Conservation (phyloP, 2,329 filamentous ascomycete genomes). For the Apiospora arundinis region DNA sequence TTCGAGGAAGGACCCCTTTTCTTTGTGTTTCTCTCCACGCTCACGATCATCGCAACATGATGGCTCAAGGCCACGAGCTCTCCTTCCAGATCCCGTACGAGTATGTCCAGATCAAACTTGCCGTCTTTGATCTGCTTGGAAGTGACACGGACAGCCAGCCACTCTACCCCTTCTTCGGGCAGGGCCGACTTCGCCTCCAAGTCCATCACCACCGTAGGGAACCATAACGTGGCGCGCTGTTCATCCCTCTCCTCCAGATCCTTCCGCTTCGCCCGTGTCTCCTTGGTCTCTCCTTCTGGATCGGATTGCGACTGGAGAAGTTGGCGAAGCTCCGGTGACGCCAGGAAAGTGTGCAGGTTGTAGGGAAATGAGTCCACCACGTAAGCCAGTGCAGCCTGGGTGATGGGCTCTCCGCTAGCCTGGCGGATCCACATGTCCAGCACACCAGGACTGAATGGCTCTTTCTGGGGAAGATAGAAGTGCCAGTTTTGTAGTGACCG, state of each 20-base stretch:
- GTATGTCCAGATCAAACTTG: conserved; percentile 75
- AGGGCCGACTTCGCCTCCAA: conserved; percentile 78
- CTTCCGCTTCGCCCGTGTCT: background rate
- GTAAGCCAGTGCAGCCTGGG: conserved; percentile 63
- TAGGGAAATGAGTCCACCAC: conserved; percentile 70
- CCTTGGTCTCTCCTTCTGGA: background rate
- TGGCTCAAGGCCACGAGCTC: conserved; percentile 72
- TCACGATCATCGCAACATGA: conserved; percentile 70
- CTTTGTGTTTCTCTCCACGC: conserved; percentile 64
- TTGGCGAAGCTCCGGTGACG: conserved; percentile 31
- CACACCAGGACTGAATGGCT: conserved; percentile 33
- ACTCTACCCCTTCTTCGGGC: conserved; percentile 61
- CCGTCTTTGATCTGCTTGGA: conserved; percentile 74
- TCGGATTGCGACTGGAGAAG: conserved; percentile 19
- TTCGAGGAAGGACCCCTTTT: conserved; percentile 20
- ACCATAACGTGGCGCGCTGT: conserved; percentile 61
- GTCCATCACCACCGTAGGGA: conserved; percentile 73
- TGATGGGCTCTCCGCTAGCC: conserved; percentile 62
- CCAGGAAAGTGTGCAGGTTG: conserved; percentile 53
- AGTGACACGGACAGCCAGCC: conserved; percentile 70
- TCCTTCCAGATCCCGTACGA: conserved; percentile 67
- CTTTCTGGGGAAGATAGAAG: conserved; percentile 29
- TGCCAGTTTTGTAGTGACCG: conserved; percentile 31
- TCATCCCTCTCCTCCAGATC: conserved; percentile 3
- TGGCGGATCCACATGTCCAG: conserved; percentile 67